Evolutionary conservation across 192 early-diverging fungal species (phyloP).

Genomic region (Rhizoclosmatium sp.): DNA sequence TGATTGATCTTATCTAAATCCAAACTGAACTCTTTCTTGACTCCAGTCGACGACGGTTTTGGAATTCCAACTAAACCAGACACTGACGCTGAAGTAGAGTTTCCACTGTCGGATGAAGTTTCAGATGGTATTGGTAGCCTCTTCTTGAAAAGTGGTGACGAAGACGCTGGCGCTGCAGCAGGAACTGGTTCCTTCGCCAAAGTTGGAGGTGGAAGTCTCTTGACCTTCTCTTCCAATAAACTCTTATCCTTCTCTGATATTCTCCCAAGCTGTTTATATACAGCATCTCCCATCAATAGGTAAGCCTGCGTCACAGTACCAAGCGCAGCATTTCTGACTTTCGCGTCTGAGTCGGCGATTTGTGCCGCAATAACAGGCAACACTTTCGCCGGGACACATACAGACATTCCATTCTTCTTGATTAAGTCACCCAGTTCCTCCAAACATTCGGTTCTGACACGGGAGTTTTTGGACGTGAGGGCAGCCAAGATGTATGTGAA

Average conservation of each 20-base stretch:
- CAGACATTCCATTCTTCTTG: conserved; percentile 71
- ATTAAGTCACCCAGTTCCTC: conserved; percentile 80
- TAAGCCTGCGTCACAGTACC: conserved; percentile 78
- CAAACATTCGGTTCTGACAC: conserved; percentile 80
- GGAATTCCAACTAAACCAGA: conserved; percentile 42
- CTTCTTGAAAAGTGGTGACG: conserved; percentile 28
- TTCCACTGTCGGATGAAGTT: not conserved
- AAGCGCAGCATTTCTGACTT: conserved; percentile 81
- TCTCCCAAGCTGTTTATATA: conserved; percentile 76
- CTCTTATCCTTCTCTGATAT: conserved; percentile 83
- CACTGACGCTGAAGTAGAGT: not conserved
- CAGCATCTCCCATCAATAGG: conserved; percentile 73
- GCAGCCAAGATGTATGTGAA: conserved; percentile 77
- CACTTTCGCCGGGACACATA: conserved; percentile 69
- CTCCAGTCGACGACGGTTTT: not conserved
- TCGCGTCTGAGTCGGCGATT: conserved; percentile 82
- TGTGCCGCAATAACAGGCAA: conserved; percentile 77
- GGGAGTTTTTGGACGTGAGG: conserved; percentile 80
- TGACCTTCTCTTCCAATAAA: conserved; percentile 82
- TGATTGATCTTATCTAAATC: conserved; percentile 43
- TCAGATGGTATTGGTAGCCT: not conserved
- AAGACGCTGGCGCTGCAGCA: not conserved
- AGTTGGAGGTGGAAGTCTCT: conserved; percentile 52
- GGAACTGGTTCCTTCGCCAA: not conserved
- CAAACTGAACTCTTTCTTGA: conserved; percentile 52